A percentile compares a stretch with the other conserved stretches of the same genome.
phyloP scores from a whole-genome alignment of 192 early-diverging fungal genomes.

The Gigaspora rosea region DNA sequence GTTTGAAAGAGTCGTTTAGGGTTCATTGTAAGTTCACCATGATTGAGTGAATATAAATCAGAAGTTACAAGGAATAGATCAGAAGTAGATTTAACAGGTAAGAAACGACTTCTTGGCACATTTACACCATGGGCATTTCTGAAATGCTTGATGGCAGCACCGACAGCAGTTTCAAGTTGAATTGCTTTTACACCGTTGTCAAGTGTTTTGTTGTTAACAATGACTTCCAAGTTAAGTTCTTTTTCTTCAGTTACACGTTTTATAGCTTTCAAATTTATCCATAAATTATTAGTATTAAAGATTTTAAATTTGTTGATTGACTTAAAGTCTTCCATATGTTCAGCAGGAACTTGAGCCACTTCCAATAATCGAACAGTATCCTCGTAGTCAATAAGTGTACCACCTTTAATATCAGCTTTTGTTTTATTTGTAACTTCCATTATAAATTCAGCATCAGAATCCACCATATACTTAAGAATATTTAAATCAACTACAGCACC shows the following conservation, averaged over 20 bases:
- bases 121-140: constrained; percentile 92
- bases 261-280: constrained; percentile 83
- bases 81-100: constrained; percentile 98
- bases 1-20: constrained; percentile 92
- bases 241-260: constrained; percentile 78
- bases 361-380: constrained; percentile 90
- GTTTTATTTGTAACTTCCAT: constrained; percentile 99
- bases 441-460: constrained; percentile 86
- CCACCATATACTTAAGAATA: constrained; percentile 90
- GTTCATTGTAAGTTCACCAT: constrained; percentile 91
- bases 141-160: constrained; percentile 99
- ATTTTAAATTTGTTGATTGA: constrained; percentile 99
- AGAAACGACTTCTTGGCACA: constrained; percentile 95
- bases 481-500: constrained; percentile 94
- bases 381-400: constrained; percentile 98
- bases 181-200: constrained; percentile 94
- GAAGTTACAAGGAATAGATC: constrained; percentile 97
- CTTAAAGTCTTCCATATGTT: constrained; percentile 98
- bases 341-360: constrained; percentile 98
- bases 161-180: constrained; percentile 98
- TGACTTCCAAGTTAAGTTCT: constrained; percentile 88
- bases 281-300: constrained; percentile 97
- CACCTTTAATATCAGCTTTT: constrained; percentile 99
- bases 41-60: constrained; percentile 90
- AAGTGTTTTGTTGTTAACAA: constrained; percentile 95